These are phyloP conservation scores for Calonectria crousiana DNA, from an alignment of 2,329 filamentous ascomycete genomes.

Conservation along the genomic window DNA sequence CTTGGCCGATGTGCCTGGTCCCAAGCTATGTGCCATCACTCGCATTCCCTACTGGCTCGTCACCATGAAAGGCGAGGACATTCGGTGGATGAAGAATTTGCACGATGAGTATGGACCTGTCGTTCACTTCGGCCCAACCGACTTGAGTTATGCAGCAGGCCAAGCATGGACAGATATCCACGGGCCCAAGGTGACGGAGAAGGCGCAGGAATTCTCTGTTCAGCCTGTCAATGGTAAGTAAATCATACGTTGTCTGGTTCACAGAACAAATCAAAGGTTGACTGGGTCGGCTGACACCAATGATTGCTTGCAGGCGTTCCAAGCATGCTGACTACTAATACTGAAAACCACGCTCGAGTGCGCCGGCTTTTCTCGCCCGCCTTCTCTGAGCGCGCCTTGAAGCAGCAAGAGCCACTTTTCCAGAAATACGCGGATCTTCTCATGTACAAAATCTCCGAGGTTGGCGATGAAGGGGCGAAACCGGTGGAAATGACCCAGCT, in stretches of 20 bases:
- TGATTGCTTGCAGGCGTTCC: background rate
- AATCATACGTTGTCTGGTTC: background rate
- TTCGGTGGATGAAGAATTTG: background rate
- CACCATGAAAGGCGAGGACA: background rate
- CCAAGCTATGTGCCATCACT: background rate
- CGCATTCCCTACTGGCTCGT: background rate
- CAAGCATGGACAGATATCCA: background rate
- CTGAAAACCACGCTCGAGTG: background rate
- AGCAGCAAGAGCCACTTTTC: background rate
- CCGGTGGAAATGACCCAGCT: background rate
- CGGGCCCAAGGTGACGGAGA: background rate
- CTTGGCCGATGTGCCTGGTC: background rate
- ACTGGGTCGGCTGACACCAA: background rate
- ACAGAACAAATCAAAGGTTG: background rate
- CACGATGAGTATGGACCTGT: slow-evolving; percentile 1
- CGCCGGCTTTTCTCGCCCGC: background rate
- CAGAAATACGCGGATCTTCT: background rate
- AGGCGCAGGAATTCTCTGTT: slow-evolving; percentile 2
- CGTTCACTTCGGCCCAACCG: background rate
- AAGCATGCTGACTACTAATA: background rate
- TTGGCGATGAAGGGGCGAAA: background rate
- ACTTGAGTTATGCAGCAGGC: background rate
- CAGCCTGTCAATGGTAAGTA: background rate
- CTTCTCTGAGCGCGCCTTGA: background rate
- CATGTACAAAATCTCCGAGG: slow-evolving; percentile 3